Percentiles rank a stretch among this genome's conserved stretches.
phyloP scores from a whole-genome alignment of 2,329 filamentous ascomycete species.

The Hypocrella siamensis region DNA sequence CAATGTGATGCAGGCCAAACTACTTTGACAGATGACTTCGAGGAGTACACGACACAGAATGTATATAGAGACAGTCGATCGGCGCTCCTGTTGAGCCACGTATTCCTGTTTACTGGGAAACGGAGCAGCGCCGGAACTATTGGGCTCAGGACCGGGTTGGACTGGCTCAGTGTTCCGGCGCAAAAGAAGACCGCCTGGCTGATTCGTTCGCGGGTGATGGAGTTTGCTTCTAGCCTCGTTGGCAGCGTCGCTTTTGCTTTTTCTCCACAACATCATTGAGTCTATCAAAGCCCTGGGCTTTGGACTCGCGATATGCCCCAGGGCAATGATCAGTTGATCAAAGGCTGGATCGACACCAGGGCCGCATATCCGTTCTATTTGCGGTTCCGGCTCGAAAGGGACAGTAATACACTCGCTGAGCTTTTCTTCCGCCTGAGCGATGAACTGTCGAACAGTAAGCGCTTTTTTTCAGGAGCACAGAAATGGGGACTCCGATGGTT shows the following conservation, averaged over 20 bases:
- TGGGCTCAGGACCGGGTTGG: conserved; percentile 22
- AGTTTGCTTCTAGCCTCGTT: conserved; percentile 47
- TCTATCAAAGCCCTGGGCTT: conserved; percentile 94
- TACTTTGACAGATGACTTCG: conserved; percentile 87
- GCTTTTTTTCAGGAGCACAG: conserved; percentile 4
- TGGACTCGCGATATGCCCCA: conserved; percentile 86
- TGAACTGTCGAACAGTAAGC: conserved; percentile 42
- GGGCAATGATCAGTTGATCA: conserved; percentile 82
- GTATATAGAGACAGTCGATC: conserved; percentile 89
- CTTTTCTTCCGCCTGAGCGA: conserved; percentile 91
- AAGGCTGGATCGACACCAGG: conserved; percentile 77
- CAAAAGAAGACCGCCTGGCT: conserved; percentile 34
- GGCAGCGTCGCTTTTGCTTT: conserved; percentile 83
- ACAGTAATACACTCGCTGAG: conserved; percentile 76
- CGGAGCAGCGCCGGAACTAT: conserved; percentile 19
- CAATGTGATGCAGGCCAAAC: conserved; percentile 60
- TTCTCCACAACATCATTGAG: conserved; percentile 95
- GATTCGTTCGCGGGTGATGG: conserved; percentile 31
- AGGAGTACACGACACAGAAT: conserved; percentile 87
- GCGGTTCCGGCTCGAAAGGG: conserved; percentile 64
- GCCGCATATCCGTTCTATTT: conserved; percentile 81
- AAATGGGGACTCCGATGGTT: background rate
- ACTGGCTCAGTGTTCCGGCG: conserved; percentile 63
- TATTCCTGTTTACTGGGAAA: conserved; percentile 48
- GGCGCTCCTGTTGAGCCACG: conserved; percentile 67